Evolutionary conservation across 495 filamentous ascomycete species (phyloP), one percentile per base, ranked within the genome.

Genomic region (Echria macrotheca): DNA sequence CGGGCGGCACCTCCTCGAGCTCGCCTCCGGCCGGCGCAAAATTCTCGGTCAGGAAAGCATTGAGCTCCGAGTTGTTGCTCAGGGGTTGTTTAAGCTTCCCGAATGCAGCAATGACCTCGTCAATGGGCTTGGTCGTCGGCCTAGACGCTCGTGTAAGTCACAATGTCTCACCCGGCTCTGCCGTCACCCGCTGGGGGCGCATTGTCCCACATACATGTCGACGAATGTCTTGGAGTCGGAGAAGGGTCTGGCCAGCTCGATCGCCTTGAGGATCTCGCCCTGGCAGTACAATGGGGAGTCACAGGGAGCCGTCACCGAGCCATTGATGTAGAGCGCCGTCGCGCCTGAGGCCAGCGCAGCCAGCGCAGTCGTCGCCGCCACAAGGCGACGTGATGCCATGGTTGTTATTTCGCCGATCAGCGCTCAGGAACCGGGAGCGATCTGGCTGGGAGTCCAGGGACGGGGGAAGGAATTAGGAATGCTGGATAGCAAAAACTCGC

Each of bases 201-300:
- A 11, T 36, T 40, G 37, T 11, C n/a, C 11, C 7, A 61, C 60
- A 65, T 67, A 75, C 73, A 76, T 64, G 57, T 76, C 73, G 38
- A 76, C 73, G 41, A 74, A 76, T 19, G 70, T 75, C 63, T 76
- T 76, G 39, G 70, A 74, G 59, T 76, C 73, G 11, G 62, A 54
- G 49, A 76, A 76, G 18, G 73, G 73, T 8, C 47, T 61, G 5
- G 73, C 73, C 8, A 75, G 62, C 58, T 76, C 66, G 45, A 76
- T 67, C 19, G 69, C 66, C 40, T 68, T 66, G 14, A 76, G 59
- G 28, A 76, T 57, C 4, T 75, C 72, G 22, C 73, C 73, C 17
- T 67, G 61, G 54, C 73, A 76, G 50, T 76, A 76, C 21, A 76
- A 48, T 9, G 71, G 69, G 24, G 71, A 75, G 47, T 76, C 72